Percentiles rank a stretch among this genome's conserved stretches.
These are phyloP conservation scores for Blastobotrys apis DNA, from an alignment of 1,139 yeast species.

Conservation along the genomic window DNA sequence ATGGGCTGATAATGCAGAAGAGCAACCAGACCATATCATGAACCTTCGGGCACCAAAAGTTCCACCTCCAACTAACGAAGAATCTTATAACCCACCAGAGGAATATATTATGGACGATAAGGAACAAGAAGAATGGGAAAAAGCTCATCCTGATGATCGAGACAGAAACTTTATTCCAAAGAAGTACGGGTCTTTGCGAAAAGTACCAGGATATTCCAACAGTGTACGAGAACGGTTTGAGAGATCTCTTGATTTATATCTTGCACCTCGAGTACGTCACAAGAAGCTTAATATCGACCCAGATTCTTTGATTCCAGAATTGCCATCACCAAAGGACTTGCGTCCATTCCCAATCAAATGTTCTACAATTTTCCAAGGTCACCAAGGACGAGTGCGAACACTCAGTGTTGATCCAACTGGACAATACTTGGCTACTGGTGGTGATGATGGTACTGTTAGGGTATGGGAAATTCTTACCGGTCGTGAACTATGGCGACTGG, in stretches of 20 bases:
- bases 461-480: constrained; percentile 97
- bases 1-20: constrained; percentile 66
- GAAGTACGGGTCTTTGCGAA: constrained; percentile 75
- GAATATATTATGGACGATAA: constrained; percentile 81
- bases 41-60: constrained; percentile 90
- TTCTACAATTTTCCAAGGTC: constrained; percentile 81
- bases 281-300: constrained; percentile 93
- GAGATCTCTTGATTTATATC: constrained; percentile 84
- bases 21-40: constrained; percentile 77
- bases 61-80: constrained; percentile 95
- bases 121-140: constrained; percentile 70
- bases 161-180: constrained; percentile 77
- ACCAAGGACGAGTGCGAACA: constrained; percentile 74
- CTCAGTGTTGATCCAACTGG: constrained; percentile 86
- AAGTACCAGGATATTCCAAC: constrained; percentile 90
- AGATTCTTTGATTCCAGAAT: constrained; percentile 89
- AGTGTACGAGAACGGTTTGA: constrained; percentile 87
- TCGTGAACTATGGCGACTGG: constrained; percentile 74
- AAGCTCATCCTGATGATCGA: constrained; percentile 70
- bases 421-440: constrained; percentile 93
- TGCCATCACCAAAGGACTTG: constrained; percentile 94
- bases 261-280: constrained; percentile 94
- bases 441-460: constrained; percentile 94
- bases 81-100: constrained; percentile 95
- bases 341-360: constrained; percentile 97